Percentiles rank a stretch among this genome's conserved stretches.
Evolutionary conservation across 208 protist species (phyloP).

Genomic region (Trypanosoma platydactyli): DNA sequence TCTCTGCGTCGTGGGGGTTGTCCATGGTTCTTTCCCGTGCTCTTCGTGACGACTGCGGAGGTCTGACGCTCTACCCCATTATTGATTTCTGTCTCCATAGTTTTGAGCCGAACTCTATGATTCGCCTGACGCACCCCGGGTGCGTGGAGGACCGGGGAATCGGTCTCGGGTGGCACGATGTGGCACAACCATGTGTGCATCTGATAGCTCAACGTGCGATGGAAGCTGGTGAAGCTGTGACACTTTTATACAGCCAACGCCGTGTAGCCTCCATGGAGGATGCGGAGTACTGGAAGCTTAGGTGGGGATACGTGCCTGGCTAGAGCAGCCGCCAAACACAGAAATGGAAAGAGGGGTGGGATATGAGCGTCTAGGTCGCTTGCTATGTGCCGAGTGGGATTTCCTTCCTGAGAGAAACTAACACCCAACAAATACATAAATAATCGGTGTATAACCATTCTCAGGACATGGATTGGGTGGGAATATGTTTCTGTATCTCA

Average conservation of each 20-base stretch:
- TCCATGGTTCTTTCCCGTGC: constrained; percentile 76
- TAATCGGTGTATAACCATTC: not conserved
- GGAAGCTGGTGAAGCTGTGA: constrained; percentile 48
- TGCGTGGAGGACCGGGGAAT: not conserved
- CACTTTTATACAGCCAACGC: constrained; percentile 52
- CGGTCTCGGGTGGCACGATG: constrained; percentile 42
- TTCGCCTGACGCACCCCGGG: constrained; percentile 3
- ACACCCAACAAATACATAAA: not conserved
- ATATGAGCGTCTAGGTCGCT: no score
- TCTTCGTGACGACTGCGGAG: constrained; percentile 51
- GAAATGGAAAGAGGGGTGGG: not conserved
- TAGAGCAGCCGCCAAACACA: not conserved
- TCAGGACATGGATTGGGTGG: no score
- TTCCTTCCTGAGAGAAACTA: no score
- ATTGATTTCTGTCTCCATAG: constrained; percentile 85
- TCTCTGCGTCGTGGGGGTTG: constrained; percentile 71
- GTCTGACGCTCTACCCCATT: constrained; percentile 64
- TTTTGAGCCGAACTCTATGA: constrained; percentile 50
- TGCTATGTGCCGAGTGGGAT: no score
- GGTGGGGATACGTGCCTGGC: constrained; percentile 72
- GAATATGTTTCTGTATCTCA: not conserved
- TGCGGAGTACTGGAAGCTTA: constrained; percentile 77
- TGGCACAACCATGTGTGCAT: constrained; percentile 45
- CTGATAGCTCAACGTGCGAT: constrained; percentile 48
- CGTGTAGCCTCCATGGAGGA: constrained; percentile 46